Conservation (phyloP, 495 filamentous ascomycete genomes). For the Pyronema domesticum region DNA sequence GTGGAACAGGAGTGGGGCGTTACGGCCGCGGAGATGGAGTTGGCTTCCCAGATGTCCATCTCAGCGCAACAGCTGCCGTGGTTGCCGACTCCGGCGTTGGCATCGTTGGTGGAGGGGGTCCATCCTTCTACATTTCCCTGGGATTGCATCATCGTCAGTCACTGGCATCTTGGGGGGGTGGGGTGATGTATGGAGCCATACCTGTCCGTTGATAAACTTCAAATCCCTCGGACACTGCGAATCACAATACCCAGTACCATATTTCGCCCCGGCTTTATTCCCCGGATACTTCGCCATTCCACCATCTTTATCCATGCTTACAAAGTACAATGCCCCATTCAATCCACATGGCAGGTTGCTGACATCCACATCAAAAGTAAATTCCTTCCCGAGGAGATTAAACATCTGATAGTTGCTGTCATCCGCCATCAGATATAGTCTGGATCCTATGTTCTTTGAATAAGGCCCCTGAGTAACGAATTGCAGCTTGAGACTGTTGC, state of each 20-base stretch:
- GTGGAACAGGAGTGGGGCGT: conserved; percentile 48
- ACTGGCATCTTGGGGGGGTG: neutral
- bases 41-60: conserved; percentile 56
- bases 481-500: conserved; percentile 36
- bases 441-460: conserved; percentile 36
- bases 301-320: conserved; percentile 46
- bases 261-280: conserved; percentile 51
- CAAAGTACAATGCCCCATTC: conserved; percentile 56
- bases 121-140: conserved; percentile 40
- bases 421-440: conserved; percentile 40
- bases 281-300: conserved; percentile 32
- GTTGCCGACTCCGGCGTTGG: conserved; percentile 38
- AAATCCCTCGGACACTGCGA: conserved; percentile 48
- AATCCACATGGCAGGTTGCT: conserved; percentile 48
- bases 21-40: conserved; percentile 38
- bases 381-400: conserved; percentile 41
- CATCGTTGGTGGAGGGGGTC: conserved; percentile 31
- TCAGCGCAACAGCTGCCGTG: conserved; percentile 54
- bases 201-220: conserved; percentile 52
- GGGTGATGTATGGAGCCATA: no score
- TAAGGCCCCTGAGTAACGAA: conserved; percentile 32
- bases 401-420: conserved; percentile 39
- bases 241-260: conserved; percentile 65
- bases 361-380: conserved; percentile 52
- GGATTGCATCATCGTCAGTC: neutral